These are phyloP conservation scores for Juglanconis juglandina DNA, from an alignment of 2,329 filamentous ascomycete species.

Conservation along the genomic window DNA sequence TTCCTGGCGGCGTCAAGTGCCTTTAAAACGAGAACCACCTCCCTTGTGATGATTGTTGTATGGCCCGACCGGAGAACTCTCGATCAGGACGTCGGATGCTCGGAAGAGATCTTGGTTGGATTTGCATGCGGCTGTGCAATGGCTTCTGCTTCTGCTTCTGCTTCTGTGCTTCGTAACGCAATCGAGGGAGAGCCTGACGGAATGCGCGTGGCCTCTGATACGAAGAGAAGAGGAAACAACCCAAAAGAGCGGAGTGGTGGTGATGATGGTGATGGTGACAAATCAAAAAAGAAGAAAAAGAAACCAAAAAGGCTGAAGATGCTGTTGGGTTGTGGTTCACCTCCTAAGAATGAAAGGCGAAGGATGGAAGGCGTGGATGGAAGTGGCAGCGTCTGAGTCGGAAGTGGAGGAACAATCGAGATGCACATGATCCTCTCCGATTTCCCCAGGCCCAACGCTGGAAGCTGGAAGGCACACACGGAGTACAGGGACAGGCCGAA, in stretches of 20 bases:
- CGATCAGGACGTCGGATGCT: background rate
- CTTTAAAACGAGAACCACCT: no score
- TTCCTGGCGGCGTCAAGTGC: no score
- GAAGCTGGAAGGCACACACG: background rate
- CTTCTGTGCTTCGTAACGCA: background rate
- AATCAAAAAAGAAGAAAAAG: conserved; percentile 1
- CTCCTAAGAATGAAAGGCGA: background rate
- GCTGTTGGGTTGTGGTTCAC: background rate
- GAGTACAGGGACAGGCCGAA: background rate
- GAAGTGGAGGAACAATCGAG: conserved; percentile 9
- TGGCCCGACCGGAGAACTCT: background rate
- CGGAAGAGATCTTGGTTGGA: background rate
- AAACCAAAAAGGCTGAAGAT: conserved; percentile 1
- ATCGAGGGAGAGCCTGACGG: background rate
- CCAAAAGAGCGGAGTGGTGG: conserved; percentile 4
- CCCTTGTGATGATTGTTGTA: background rate
- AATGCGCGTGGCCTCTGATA: background rate
- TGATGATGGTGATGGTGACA: background rate
- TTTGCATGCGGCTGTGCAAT: conserved; percentile 13
- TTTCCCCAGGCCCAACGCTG: conserved; percentile 2
- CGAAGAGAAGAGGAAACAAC: conserved; percentile 1
- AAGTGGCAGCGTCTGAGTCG: background rate
- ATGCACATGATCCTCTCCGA: conserved; percentile 3
- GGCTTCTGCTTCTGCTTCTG: background rate
- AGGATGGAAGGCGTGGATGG: no score